A percentile compares a stretch with the other conserved stretches of the same genome.
phyloP scores from a whole-genome alignment of 176 grass and related monocot genomes.

The Puccinellia tenuiflora region DNA sequence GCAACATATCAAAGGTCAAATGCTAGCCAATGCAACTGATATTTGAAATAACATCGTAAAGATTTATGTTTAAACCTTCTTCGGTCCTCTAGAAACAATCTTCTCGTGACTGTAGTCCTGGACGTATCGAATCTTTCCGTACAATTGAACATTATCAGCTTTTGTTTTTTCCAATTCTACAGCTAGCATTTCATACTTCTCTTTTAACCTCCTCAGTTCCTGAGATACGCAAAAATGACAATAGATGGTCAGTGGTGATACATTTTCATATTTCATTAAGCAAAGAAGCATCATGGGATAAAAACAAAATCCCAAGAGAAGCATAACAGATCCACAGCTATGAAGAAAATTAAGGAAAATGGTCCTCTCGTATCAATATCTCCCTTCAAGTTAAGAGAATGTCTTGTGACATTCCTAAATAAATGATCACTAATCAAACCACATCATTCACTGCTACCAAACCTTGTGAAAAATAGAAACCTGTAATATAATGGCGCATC shows the following conservation, averaged over 20 bases:
- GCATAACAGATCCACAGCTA: slow-evolving; percentile 1
- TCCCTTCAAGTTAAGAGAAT: background rate
- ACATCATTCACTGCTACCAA: background rate
- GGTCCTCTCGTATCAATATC: background rate
- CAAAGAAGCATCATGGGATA: slow-evolving; percentile 2
- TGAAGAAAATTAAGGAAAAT: slow-evolving; percentile 14
- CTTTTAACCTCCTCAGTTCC: slow-evolving; percentile 92
- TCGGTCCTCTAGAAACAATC: slow-evolving; percentile 95
- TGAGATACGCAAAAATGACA: slow-evolving; percentile 28
- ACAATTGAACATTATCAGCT: slow-evolving; percentile 93
- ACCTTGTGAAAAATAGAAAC: background rate
- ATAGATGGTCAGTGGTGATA: slow-evolving; percentile 11
- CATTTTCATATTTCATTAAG: background rate
- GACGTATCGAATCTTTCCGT: slow-evolving; percentile 95
- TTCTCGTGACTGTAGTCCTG: slow-evolving; percentile 98
- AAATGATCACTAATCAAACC: slow-evolving; percentile 1
- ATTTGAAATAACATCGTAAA: background rate
- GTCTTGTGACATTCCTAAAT: background rate
- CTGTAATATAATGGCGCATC: background rate
- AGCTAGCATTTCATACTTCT: slow-evolving; percentile 76
- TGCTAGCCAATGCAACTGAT: slow-evolving; percentile 2
- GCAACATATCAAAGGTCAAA: slow-evolving; percentile 24
- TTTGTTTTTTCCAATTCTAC: slow-evolving; percentile 98
- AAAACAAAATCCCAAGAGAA: background rate
- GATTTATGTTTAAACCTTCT: slow-evolving; percentile 55